Percentiles rank a stretch among this genome's conserved stretches.
These are phyloP conservation scores for Helianthus tuberosus DNA, from an alignment of 129 eudicot genomes.

Conservation along the genomic window DNA sequence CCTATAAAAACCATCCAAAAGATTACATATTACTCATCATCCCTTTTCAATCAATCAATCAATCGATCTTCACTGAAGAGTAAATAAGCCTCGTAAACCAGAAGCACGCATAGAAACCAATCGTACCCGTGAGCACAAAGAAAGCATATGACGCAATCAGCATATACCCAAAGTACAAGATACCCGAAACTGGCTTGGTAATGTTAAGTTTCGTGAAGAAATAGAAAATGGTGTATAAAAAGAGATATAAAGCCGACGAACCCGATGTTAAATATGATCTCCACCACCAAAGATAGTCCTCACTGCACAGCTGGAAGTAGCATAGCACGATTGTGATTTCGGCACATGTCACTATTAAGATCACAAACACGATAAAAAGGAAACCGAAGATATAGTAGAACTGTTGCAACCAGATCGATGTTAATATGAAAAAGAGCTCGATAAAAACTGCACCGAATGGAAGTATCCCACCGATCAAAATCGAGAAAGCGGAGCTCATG, in stretches of 20 bases:
- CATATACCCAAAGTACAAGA: conserved; percentile 78
- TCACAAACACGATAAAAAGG: conserved; percentile 69
- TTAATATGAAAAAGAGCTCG: conserved; percentile 77
- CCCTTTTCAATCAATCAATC: neutral
- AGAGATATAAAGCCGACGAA: conserved; percentile 70
- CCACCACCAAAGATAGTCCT: conserved; percentile 87
- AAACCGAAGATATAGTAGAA: conserved; percentile 74
- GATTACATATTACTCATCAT: conserved; percentile 11
- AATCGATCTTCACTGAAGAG: conserved; percentile 68
- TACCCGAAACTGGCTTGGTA: conserved; percentile 71
- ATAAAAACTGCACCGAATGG: conserved; percentile 74
- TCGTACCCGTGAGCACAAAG: conserved; percentile 75
- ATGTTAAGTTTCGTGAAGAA: conserved; percentile 76
- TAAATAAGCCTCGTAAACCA: conserved; percentile 84
- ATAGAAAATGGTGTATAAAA: conserved; percentile 64
- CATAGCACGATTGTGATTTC: conserved; percentile 77
- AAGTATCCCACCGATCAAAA: conserved; percentile 76
- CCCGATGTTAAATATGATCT: conserved; percentile 72
- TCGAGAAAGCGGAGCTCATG: conserved; percentile 74
- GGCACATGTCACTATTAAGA: conserved; percentile 64
- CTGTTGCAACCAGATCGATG: conserved; percentile 79
- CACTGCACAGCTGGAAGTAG: conserved; percentile 84
- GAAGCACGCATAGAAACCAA: conserved; percentile 76
- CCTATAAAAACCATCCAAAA: conserved; percentile 31
- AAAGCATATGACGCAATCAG: conserved; percentile 68